A percentile compares a stretch with the other conserved stretches of the same genome.
Evolutionary conservation across 495 filamentous ascomycete species (phyloP).

Genomic region (Antarctomyces pellizariae): DNA sequence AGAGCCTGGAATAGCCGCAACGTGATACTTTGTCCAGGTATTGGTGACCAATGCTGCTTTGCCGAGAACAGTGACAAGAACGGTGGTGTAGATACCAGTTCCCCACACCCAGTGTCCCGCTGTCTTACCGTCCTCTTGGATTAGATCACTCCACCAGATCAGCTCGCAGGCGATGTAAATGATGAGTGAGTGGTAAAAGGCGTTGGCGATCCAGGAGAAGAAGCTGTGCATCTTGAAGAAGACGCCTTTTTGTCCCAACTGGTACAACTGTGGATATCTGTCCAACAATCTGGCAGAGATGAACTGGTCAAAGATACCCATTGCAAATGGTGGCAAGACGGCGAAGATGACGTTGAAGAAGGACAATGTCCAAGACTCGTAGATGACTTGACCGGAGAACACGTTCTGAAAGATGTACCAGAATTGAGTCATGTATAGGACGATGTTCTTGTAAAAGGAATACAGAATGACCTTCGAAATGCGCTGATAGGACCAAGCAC

Average conservation of each 20-base stretch:
- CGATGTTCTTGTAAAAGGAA: constrained; percentile 99
- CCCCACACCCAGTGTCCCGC: constrained; percentile 98
- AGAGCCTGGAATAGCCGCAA: constrained; percentile 86
- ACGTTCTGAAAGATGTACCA: constrained; percentile 99
- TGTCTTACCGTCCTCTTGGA: constrained; percentile 45
- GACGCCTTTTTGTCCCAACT: constrained; percentile 68
- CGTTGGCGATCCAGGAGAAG: constrained; percentile 76
- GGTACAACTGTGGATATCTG: constrained; percentile 91
- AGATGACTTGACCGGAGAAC: constrained; percentile 95
- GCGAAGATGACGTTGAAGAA: constrained; percentile 99
- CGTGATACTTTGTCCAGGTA: constrained; percentile 96
- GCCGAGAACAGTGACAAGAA: constrained; percentile 73
- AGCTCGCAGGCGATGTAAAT: constrained; percentile 66
- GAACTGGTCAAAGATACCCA: constrained; percentile 96
- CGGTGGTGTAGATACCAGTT: constrained; percentile 71
- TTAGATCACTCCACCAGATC: constrained; percentile 60
- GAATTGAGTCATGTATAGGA: constrained; percentile 97
- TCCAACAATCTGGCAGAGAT: constrained; percentile 91
- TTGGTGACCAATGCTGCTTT: constrained; percentile 92
- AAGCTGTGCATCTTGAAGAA: constrained; percentile 90
- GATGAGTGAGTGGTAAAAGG: constrained; percentile 86
- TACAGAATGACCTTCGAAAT: constrained; percentile 93
- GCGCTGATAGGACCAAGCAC: constrained; percentile 92
- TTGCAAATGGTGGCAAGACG: constrained; percentile 73
- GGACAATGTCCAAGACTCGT: constrained; percentile 96